These are phyloP conservation scores for Lachnellula willkommii DNA, from an alignment of 2,329 filamentous ascomycete genomes.

Conservation along the genomic window DNA sequence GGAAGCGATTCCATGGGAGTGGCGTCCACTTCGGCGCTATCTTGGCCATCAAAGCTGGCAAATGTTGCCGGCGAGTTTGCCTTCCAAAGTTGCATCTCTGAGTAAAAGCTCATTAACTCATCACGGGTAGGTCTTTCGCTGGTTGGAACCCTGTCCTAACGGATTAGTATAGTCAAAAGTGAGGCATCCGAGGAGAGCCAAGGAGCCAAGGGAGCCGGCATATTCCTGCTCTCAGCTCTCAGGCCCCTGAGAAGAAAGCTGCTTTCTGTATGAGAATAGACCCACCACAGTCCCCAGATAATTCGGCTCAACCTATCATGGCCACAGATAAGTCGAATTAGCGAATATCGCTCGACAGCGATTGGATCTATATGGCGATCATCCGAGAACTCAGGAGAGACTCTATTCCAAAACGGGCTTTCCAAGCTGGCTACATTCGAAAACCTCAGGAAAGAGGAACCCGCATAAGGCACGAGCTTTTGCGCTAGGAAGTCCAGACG, in stretches of 20 bases:
- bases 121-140: constrained; percentile 14
- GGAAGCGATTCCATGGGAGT: not conserved
- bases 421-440: constrained; percentile 8
- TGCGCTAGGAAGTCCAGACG: constrained; percentile 18
- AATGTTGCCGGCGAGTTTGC: constrained; percentile 17
- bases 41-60: not conserved
- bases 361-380: constrained; percentile 4
- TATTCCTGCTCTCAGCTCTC: no score
- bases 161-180: no score
- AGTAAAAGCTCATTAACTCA: constrained; percentile 14
- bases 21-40: not conserved
- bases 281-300: constrained; percentile 18
- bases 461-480: constrained; percentile 16
- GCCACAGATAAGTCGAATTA: constrained; percentile 14
- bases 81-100: constrained; percentile 17
- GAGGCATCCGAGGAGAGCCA: no score
- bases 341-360: constrained; percentile 10
- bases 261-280: no score
- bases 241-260: no score
- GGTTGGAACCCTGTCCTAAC: not conserved
- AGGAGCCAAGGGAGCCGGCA: no score
- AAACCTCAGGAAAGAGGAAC: constrained; percentile 13
- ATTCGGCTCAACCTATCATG: constrained; percentile 17
- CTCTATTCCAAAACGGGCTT: constrained; percentile 16
- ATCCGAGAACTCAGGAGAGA: constrained; percentile 1